Percentiles rank a stretch among this genome's conserved stretches.
Conservation (phyloP, 768 basidiomycete genomes). For the Scleroderma bovista region DNA sequence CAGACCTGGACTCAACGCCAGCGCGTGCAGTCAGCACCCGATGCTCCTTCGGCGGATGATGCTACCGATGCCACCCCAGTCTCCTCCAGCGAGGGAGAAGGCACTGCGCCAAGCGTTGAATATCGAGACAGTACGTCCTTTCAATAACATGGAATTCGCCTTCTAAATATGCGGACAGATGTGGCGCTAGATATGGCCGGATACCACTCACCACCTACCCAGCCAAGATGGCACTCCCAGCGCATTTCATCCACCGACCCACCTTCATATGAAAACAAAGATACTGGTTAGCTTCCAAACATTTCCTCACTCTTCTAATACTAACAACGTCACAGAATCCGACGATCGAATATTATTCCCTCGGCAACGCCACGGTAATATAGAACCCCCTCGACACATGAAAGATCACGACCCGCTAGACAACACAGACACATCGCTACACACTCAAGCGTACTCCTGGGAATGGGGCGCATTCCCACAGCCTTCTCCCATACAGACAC, state of each 20-base stretch:
- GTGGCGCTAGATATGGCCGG: slow-evolving; percentile 80
- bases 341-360: slow-evolving; percentile 15
- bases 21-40: slow-evolving; percentile 23
- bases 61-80: slow-evolving; percentile 52
- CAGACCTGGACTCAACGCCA: slow-evolving; percentile 15
- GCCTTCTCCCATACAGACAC: slow-evolving; percentile 58
- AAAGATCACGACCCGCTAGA: slow-evolving; percentile 7
- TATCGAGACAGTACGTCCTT: slow-evolving; percentile 51
- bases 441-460: slow-evolving; percentile 77
- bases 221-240: slow-evolving; percentile 8
- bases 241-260: slow-evolving; percentile 3
- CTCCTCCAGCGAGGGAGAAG: slow-evolving; percentile 34
- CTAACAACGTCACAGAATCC: not conserved
- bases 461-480: slow-evolving; percentile 92
- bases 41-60: slow-evolving; percentile 37
- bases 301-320: not conserved
- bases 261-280: not conserved
- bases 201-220: slow-evolving; percentile 46
- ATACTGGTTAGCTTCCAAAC: not conserved
- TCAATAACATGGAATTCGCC: slow-evolving; percentile 1
- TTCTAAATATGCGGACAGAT: slow-evolving; percentile 35
- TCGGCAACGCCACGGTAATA: slow-evolving; percentile 6
- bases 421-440: slow-evolving; percentile 11
- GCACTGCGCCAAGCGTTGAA: slow-evolving; percentile 49
- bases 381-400: slow-evolving; percentile 14